Conservation (phyloP, 352 stramenopile genomes). For the Phytophthora sp. region DNA sequence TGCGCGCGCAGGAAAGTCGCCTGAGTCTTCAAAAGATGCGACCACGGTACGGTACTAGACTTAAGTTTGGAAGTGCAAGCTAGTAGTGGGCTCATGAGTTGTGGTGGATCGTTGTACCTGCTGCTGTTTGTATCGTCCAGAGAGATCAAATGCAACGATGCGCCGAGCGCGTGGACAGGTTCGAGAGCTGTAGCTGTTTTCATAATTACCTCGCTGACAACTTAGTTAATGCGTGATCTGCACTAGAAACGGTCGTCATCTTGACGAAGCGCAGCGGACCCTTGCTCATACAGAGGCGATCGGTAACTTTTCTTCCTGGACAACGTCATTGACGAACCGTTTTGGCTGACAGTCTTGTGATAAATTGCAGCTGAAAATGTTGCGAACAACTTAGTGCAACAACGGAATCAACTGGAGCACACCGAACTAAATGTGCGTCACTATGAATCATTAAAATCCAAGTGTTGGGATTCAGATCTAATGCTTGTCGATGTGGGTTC, state of each 20-base stretch:
- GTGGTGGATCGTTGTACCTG: too few relatives aligned
- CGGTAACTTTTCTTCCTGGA: constrained; percentile 32
- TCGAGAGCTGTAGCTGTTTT: too few relatives aligned
- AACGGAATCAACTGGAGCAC: constrained; percentile 75
- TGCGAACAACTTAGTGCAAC: constrained; percentile 68
- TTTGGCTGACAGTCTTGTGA: too few relatives aligned
- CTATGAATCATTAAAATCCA: too few relatives aligned
- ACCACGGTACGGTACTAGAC: constrained; percentile 15
- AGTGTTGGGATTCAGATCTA: too few relatives aligned
- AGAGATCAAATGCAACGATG: constrained; percentile 54
- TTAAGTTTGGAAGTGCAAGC: too few relatives aligned
- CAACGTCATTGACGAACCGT: too few relatives aligned
- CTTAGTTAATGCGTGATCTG: not conserved
- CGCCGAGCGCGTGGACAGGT: constrained; percentile 53
- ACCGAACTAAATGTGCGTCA: constrained; percentile 63
- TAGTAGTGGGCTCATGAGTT: too few relatives aligned
- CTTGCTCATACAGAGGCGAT: constrained; percentile 75
- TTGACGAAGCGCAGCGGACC: constrained; percentile 76
- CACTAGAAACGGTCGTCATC: constrained; percentile 66
- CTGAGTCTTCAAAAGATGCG: constrained; percentile 28
- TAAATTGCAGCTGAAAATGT: constrained; percentile 58
- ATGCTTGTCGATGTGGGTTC: not conserved
- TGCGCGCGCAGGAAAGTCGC: constrained; percentile 30
- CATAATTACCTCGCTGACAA: too few relatives aligned
- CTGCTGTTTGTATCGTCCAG: too few relatives aligned